Percentiles rank a stretch among this genome's conserved stretches.
Evolutionary conservation across 257 asterid genomes (phyloP).

Genomic region (Nicotiana benthamiana): DNA sequence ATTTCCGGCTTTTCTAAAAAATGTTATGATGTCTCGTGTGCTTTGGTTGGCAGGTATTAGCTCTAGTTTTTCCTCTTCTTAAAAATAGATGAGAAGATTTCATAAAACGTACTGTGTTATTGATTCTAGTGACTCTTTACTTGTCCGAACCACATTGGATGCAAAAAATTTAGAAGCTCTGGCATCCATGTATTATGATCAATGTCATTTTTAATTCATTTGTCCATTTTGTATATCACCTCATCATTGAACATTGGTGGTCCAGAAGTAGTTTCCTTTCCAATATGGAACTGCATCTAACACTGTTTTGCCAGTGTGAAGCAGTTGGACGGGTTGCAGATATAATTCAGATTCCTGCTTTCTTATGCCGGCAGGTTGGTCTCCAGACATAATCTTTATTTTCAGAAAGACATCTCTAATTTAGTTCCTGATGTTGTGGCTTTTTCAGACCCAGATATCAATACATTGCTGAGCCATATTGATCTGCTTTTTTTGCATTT

Average conservation of each 20-base stretch:
- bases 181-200: neutral
- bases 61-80: neutral
- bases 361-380: constrained; percentile 87
- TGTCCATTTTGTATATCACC: neutral
- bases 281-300: constrained; percentile 1
- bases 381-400: neutral
- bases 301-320: constrained; percentile 59
- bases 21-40: neutral
- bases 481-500: constrained; percentile 9
- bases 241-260: neutral
- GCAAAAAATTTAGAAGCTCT: neutral
- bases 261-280: neutral
- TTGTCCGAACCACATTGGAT: neutral
- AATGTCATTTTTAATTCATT: neutral
- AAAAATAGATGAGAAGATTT: neutral
- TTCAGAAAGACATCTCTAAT: neutral
- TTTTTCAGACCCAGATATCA: neutral
- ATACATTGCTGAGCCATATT: neutral
- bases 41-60: neutral
- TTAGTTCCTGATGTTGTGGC: neutral
- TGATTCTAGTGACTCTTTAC: neutral
- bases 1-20: neutral
- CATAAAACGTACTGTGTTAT: neutral
- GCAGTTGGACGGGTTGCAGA: constrained; percentile 96
- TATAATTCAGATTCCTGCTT: constrained; percentile 97